A percentile compares a stretch with the other conserved stretches of the same genome.
Conservation (phyloP, 2,329 filamentous ascomycete genomes). For the Thermothelomyces thermophilus region DNA sequence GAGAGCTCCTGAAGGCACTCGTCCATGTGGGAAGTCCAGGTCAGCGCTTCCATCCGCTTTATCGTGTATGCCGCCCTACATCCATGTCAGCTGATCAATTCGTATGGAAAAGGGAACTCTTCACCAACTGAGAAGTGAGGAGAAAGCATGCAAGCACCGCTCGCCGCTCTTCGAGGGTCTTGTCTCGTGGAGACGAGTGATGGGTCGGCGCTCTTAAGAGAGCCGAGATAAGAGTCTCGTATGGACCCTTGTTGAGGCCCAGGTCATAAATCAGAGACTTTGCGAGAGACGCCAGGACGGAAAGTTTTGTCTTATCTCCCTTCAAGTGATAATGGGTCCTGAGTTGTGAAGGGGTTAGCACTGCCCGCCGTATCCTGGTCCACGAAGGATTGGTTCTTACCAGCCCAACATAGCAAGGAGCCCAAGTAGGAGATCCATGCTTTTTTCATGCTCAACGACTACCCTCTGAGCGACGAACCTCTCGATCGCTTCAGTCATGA, state of each 20-base stretch:
- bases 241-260: constrained; percentile 35
- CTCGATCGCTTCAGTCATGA: constrained; percentile 36
- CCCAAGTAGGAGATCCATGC: constrained; percentile 46
- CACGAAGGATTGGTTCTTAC: constrained; percentile 26
- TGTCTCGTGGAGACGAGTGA: constrained; percentile 23
- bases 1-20: constrained; percentile 45
- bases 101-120: not conserved
- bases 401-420: constrained; percentile 41
- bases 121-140: constrained; percentile 33
- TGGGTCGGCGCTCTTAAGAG: constrained; percentile 28
- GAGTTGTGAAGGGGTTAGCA: not conserved
- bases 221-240: constrained; percentile 29
- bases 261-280: constrained; percentile 41
- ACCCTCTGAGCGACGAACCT: constrained; percentile 40
- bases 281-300: constrained; percentile 38
- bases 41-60: constrained; percentile 43
- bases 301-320: constrained; percentile 38
- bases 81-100: constrained; percentile 1
- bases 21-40: constrained; percentile 54
- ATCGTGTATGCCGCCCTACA: constrained; percentile 28
- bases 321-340: constrained; percentile 35
- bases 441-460: constrained; percentile 42
- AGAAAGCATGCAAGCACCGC: constrained; percentile 43
- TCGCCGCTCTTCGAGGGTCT: constrained; percentile 45
- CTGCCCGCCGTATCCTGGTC: not conserved